A percentile compares a stretch with the other conserved stretches of the same genome.
These are phyloP conservation scores for Eucalyptus camaldulensis DNA, from an alignment of 345 rosid species.

Conservation along the genomic window DNA sequence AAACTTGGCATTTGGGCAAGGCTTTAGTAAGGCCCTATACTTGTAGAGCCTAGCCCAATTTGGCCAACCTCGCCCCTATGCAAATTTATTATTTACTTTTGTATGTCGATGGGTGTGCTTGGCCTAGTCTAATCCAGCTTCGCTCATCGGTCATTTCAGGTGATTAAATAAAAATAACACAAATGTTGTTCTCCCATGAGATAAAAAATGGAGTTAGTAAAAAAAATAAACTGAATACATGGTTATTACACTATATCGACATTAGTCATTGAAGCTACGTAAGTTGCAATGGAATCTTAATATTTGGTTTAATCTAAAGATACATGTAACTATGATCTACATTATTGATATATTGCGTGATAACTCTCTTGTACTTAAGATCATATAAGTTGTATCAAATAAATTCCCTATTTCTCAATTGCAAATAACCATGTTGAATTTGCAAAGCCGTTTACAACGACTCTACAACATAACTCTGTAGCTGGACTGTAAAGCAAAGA, in stretches of 20 bases:
- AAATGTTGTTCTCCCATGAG: not conserved
- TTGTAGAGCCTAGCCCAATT: not conserved
- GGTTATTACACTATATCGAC: not conserved
- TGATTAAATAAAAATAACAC: rapidly evolving
- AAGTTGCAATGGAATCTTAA: not conserved
- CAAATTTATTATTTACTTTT: not conserved
- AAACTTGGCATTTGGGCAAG: not conserved
- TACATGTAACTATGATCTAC: not conserved
- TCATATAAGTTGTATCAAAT: not conserved
- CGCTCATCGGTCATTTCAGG: rapidly evolving
- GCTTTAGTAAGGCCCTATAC: not conserved
- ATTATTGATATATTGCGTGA: not conserved
- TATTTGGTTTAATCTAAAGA: not conserved
- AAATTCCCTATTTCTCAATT: not conserved
- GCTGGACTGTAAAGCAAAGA: not conserved
- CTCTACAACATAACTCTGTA: not conserved
- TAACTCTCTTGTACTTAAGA: not conserved
- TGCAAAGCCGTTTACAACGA: not conserved
- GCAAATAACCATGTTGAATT: not conserved
- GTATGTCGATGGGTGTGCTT: not conserved
- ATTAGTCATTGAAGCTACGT: not conserved
- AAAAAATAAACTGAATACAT: rapidly evolving
- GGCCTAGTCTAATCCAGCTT: rapidly evolving
- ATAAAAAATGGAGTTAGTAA: not conserved
- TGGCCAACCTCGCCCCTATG: not conserved